Conservation (phyloP, 2,329 filamentous ascomycete species). For the Madurella fahalii region DNA sequence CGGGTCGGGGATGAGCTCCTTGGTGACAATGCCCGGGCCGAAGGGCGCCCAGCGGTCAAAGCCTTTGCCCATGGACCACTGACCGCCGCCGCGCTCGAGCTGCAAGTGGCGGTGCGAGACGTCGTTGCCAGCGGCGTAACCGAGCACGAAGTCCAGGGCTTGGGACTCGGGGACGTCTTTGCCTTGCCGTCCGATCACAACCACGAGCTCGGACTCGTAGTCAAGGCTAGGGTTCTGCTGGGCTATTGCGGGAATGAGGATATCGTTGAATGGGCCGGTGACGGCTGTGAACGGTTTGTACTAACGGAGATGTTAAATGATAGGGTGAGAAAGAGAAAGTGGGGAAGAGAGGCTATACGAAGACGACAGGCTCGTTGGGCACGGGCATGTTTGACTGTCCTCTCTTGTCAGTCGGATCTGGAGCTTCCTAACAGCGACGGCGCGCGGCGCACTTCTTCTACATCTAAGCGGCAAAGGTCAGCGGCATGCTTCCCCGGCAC, state of each 20-base stretch:
- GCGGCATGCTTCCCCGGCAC: too few relatives aligned
- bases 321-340: not conserved
- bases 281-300: conserved; percentile 67
- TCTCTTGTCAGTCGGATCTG: not conserved
- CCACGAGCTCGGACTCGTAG: conserved; percentile 76
- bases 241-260: conserved; percentile 61
- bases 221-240: conserved; percentile 65
- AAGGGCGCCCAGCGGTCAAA: conserved; percentile 74
- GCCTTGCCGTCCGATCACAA: conserved; percentile 66
- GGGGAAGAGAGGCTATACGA: conserved; percentile 39
- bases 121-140: conserved; percentile 73
- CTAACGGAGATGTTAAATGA: conserved; percentile 30
- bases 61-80: conserved; percentile 69
- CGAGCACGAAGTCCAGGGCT: conserved; percentile 68
- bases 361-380: conserved; percentile 68
- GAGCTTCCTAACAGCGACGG: too few relatives aligned
- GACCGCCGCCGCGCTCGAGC: conserved; percentile 60
- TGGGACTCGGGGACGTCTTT: conserved; percentile 59
- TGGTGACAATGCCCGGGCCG: conserved; percentile 65
- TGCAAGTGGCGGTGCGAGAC: conserved; percentile 79
- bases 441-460: conserved; percentile 51
- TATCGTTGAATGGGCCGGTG: conserved; percentile 59
- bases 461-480: conserved; percentile 36
- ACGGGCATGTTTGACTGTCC: conserved; percentile 58
- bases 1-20: conserved; percentile 51